These are phyloP conservation scores for Solanum chmielewskii DNA, from an alignment of 257 asterid species.

Conservation along the genomic window DNA sequence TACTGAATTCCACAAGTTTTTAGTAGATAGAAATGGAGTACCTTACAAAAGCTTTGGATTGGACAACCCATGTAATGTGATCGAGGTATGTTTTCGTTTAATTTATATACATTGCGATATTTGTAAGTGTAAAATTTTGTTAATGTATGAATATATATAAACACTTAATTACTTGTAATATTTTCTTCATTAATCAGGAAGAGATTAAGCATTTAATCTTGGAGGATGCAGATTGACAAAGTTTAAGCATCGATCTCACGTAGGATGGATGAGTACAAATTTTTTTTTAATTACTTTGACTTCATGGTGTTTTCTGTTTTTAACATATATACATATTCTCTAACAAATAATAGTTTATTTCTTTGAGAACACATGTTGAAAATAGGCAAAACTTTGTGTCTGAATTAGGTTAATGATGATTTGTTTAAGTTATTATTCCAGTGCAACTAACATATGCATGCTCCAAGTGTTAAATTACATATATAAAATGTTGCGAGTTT, in stretches of 20 bases:
- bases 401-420: neutral
- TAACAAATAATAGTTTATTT: no score
- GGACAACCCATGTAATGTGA: neutral
- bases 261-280: neutral
- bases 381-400: neutral
- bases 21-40: neutral
- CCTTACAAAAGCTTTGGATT: neutral
- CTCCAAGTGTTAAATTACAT: neutral
- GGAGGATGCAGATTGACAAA: neutral
- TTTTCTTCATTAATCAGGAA: neutral
- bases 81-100: neutral
- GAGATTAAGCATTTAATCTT: neutral
- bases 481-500: no score
- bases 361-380: neutral
- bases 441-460: neutral
- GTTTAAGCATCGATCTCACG: neutral
- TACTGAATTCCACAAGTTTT: neutral
- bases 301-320: neutral
- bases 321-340: neutral
- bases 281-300: neutral
- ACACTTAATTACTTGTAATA: neutral
- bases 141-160: neutral
- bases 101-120: neutral
- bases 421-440: neutral
- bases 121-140: neutral